Evolutionary conservation across 257 asterid genomes (phyloP), one percentile per base, ranked within the genome.

Genomic region (Jaltomata sinuosa): DNA sequence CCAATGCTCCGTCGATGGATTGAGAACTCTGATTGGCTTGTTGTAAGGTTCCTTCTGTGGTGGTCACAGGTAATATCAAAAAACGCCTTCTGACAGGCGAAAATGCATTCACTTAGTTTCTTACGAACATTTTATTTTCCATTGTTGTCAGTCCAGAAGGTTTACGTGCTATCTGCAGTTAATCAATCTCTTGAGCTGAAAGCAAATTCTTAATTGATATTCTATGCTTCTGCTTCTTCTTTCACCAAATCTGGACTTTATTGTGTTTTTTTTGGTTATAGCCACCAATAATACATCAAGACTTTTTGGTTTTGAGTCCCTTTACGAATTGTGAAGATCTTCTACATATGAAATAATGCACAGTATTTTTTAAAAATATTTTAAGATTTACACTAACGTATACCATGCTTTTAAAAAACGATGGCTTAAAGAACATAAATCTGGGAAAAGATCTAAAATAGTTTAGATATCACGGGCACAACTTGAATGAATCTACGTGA

Each of bases 1-100:
- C 99, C 99, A 21, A 93, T 94, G 99, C 90, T 97, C 71, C 92
- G 98, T 8, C 95, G 99, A 62, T 94, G 94, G 93, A 97, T 97
- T 84, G 99, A 97, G 93, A 97, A 89, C 82, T 97, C 99, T 19
- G 97, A 97, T 86, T 94, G 98, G 98, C 94, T 89, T 87, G 90
- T 94, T 89, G 85, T 94, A 34, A 89, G 99, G 89, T 90, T 97
- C 84, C 93, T 97, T 87, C 93, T 97, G 11, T 97, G 99, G 99
- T 97, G 99, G 99, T 93, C 99, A 79, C 99, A 96, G 98, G 99
- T 96, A 88, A 49, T 49, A 74, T 25, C 38, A 25, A 25, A 45
- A 74, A 14, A n/a, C n/a, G n/a, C 59, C 57, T 40, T 72, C 59
- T 45, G 62, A 77, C 38, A 61, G 34, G 6, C 15, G 15, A 77